Evolutionary conservation across 2,329 filamentous ascomycete genomes (phyloP).

Genomic region (Aspergillus fijiensis): DNA sequence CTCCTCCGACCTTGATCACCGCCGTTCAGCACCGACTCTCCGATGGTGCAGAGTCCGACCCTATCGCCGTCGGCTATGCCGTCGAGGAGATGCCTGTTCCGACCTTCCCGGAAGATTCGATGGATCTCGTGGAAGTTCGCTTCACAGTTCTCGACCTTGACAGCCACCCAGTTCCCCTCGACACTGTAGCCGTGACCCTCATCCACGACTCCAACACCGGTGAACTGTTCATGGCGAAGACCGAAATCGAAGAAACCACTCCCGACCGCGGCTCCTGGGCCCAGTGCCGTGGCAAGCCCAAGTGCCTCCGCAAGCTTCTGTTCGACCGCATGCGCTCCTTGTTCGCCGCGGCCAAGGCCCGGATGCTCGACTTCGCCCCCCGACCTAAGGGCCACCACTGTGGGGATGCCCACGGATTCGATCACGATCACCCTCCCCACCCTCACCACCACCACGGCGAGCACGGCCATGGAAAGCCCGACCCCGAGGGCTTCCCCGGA

Average conservation of each 20-base stretch:
- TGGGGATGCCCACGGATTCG: slow-evolving; percentile 24
- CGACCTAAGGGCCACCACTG: slow-evolving; percentile 30
- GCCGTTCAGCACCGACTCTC: slow-evolving; percentile 36
- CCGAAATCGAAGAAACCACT: slow-evolving; percentile 39
- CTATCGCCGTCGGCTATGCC: slow-evolving; percentile 44
- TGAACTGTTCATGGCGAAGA: slow-evolving; percentile 39
- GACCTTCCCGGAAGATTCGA: slow-evolving; percentile 30
- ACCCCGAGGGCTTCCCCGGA: slow-evolving; percentile 11
- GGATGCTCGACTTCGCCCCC: slow-evolving; percentile 32
- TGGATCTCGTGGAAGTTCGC: slow-evolving; percentile 39
- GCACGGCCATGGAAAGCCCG: background rate
- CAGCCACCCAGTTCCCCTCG: slow-evolving; percentile 44
- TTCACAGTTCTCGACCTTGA: slow-evolving; percentile 49
- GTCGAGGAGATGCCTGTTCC: slow-evolving; percentile 40
- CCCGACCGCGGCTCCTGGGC: slow-evolving; percentile 42
- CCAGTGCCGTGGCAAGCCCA: slow-evolving; percentile 43
- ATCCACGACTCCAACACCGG: slow-evolving; percentile 35
- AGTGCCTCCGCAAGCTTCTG: slow-evolving; percentile 40
- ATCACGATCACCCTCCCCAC: slow-evolving; percentile 12
- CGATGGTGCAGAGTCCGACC: slow-evolving; percentile 38
- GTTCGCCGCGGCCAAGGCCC: slow-evolving; percentile 38
- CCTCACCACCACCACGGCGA: slow-evolving; percentile 15
- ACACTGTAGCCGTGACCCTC: slow-evolving; percentile 43
- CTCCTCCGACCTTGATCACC: slow-evolving; percentile 30
- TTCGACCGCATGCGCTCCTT: slow-evolving; percentile 41